Evolutionary conservation across 768 basidiomycete genomes (phyloP), one percentile per base, ranked within the genome.

Genomic region (Leucocoprinus birnbaumii): DNA sequence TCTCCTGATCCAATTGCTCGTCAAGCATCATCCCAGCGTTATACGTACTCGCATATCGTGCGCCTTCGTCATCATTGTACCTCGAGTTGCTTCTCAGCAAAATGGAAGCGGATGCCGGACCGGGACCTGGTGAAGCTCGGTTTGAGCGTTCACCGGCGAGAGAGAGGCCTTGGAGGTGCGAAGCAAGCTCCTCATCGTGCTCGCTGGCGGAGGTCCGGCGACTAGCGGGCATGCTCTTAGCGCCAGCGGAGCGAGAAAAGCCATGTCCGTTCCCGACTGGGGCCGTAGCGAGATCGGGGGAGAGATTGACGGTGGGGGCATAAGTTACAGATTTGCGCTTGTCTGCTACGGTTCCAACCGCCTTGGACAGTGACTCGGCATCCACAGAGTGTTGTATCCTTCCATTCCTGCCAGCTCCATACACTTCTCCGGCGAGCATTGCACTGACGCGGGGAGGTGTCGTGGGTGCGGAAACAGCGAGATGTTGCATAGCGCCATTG

Each of bases 181-280:
- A 77, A 14, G 86, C 86, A 60, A 93, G 72, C 55, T 93, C 89
- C 56, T 91, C 91, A 59, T 93, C 91, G 56, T 89, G 87, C 61
- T 85, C 86, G 64, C 91, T 94, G 16, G 91, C 89, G 3, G 92
- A 94, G 10, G 89, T 91, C 55, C 92, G 86, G 57, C 92, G 85
- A 63, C 91, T 93, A 13, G 91, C 90, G 37, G 92, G 92, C 91
- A 94, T 94, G 64, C 91, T 93, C 73, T 91, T 93, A 3, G 91
- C 90, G 51, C 89, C 91, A 26, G 80, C 84, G 27, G 82, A 70
- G 56, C 90, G 85, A 47, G 78, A 74, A 64, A 83, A 88, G 47
- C 67, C 69, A 63, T 82, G 80, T 49, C 80, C 79, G 43, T 80
- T 80, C 48, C 68, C 57, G 41, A 62, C 67, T 40, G 78, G 71